Base-by-base conservation (phyloP, 2,329 filamentous ascomycete genomes). In the Polychaeton citri region DNA sequence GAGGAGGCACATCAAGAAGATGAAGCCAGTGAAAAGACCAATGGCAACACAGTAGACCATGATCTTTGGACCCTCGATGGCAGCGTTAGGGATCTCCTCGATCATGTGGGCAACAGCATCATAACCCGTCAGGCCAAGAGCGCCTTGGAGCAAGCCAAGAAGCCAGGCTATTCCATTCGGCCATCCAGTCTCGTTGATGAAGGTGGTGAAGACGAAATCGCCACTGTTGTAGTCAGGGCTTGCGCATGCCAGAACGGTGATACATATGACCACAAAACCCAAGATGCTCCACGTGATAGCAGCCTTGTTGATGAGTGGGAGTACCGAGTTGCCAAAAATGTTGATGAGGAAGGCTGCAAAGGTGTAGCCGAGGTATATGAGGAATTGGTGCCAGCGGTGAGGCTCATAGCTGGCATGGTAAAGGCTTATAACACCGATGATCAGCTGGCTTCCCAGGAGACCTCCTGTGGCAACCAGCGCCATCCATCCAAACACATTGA, bases 111-210 rank as follows among this genome's bases (percentile, higher is more conserved):
- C 60, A 9, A 39, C 37, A 12, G 40, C 37, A 31, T 42, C 39
- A 15, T 38, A 42, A 15, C 65, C 66, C n/a, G 66, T 71, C 15
- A 71, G 54, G 37, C 65, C 66, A 10, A 72, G 60, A 10, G 66
- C 68, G 26, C 68, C 69, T 54, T 73, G 72, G 1, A 76, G 55
- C 31, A 72, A 51, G 1, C 68, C 68, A n/a, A 72, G 57, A 34
- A 70, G 51, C 68, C 68, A 77, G 3, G 72, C 63, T 21, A 81
- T 52, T 0, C 77, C 77, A 55, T 81, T 74, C 0, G 78, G 77
- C 78, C 77, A 82, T 30, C 75, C 76, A 6, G 72, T 75, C 32
- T 70, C 54, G 44, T 82, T 82, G 50, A 79, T 69, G 45, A 81
- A 80, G 2, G 70, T 55, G 5, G 67, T 64, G 40, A 78, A 81